Conservation (phyloP, 192 early-diverging fungal genomes). For the Backusella liffmaniae region DNA sequence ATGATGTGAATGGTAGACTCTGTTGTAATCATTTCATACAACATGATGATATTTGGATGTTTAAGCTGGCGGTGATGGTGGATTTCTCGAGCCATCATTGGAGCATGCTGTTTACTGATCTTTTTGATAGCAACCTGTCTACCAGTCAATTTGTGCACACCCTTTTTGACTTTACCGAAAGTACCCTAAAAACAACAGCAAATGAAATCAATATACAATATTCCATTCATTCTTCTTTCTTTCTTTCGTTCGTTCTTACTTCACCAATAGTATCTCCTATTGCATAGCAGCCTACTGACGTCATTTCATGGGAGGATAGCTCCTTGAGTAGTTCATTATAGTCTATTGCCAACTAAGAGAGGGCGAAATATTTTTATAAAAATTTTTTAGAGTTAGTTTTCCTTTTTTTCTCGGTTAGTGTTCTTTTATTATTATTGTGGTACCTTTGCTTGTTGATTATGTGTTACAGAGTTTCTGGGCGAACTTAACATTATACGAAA, state of each 20-base stretch:
- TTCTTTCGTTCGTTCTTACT: slow-evolving; percentile 18
- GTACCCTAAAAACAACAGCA: slow-evolving; percentile 38
- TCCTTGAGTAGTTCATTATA: slow-evolving; percentile 61
- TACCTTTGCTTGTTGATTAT: slow-evolving; percentile 49
- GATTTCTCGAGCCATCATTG: slow-evolving; percentile 63
- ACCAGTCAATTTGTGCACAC: slow-evolving; percentile 56
- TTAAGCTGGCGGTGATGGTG: slow-evolving; percentile 64
- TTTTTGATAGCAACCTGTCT: slow-evolving; percentile 62
- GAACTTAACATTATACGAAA: slow-evolving; percentile 12
- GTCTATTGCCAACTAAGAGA: slow-evolving; percentile 52
- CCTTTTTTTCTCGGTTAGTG: slow-evolving; percentile 5
- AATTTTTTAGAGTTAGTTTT: background rate
- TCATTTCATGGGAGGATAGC: slow-evolving; percentile 52
- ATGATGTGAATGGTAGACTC: slow-evolving; percentile 79
- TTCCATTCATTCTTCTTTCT: background rate
- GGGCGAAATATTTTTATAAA: background rate
- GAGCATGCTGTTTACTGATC: slow-evolving; percentile 56
- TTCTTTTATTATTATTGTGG: background rate
- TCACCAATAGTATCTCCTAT: slow-evolving; percentile 55
- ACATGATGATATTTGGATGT: slow-evolving; percentile 76
- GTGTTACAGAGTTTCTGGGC: slow-evolving; percentile 25
- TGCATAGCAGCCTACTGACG: slow-evolving; percentile 54
- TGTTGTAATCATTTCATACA: slow-evolving; percentile 74
- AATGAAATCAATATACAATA: background rate
- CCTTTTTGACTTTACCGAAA: slow-evolving; percentile 66